Evolutionary conservation across 306 rosid genomes (phyloP), one percentile per base, ranked within the genome.

Genomic region (Arachis hypogaea): DNA sequence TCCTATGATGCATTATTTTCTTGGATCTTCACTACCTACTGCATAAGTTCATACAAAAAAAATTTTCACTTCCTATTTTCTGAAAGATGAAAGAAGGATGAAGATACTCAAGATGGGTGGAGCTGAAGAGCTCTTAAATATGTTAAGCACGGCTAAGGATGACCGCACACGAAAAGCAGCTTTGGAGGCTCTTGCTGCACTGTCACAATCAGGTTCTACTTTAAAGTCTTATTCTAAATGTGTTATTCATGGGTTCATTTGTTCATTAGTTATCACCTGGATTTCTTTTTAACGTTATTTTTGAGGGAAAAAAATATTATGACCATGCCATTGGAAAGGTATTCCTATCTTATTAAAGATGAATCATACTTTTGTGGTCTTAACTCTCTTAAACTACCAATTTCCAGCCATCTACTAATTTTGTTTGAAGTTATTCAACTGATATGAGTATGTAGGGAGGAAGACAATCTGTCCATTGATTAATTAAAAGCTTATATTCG

Each of bases 161-260:
- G 96, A 93, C 74, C 85, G 88, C n/a, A 93, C 98, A 38, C 88
- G 93, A 76, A 88, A 84, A 84, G 88, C 79, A 80, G 96, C 96
- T 51, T 72, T 87, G 86, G 82, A 82, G 62, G 91, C 96, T 51
- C 90, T 90, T 69, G 82, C 74, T 7, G 86, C 89, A 52, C 70
- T 90, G 73, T 90, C 96, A 61, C 71, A 40, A 10, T 87, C 96
- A 82, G 93, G 96, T 90, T 36, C 46, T 60, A 58, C 49, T 29
- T 67, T 45, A 29, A 78, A 58, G 55, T 61, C 49, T 38, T 5
- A 6, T 56, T 5, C 10, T 6, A 11, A 45, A 9, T 46, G 38
- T 30, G 67, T 49, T 28, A n/a, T 44, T 45, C 14, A 29, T 14
- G 29, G 16, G 6, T 62, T 57, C 11, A 11, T 43, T 61, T 10